Evolutionary conservation across 495 filamentous ascomycete genomes (phyloP).

Genomic region (Tuber indicum): DNA sequence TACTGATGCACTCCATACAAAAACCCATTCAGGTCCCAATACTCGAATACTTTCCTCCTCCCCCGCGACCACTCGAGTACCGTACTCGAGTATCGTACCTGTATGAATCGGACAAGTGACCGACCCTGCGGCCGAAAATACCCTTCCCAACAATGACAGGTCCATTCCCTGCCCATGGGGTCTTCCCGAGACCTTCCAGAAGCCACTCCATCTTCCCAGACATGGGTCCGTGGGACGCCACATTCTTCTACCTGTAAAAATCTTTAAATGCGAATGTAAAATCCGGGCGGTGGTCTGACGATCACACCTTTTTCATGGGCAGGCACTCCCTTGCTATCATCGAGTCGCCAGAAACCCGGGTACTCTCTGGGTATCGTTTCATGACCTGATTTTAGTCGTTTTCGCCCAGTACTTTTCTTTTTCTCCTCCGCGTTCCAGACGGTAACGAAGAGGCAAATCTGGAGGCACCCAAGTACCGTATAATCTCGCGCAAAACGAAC

Average conservation of each 20-base stretch:
- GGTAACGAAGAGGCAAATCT: not conserved
- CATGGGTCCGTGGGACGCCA: not conserved
- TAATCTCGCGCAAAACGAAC: too few species aligned
- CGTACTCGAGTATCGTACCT: not conserved
- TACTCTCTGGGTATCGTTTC: not conserved
- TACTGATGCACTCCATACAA: not conserved
- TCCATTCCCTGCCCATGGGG: not conserved
- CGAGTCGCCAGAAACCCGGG: not conserved
- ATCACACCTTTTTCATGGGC: not conserved
- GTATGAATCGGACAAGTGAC: not conserved
- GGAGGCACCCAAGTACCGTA: not conserved
- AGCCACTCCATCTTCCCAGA: not conserved
- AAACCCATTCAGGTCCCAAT: not conserved
- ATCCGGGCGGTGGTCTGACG: not conserved
- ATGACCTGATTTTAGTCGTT: not conserved
- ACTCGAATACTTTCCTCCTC: not conserved
- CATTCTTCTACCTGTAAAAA: not conserved
- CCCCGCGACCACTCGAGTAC: not conserved
- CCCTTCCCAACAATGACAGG: not conserved
- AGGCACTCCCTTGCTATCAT: not conserved
- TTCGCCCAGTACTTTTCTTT: not conserved
- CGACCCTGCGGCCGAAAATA: not conserved
- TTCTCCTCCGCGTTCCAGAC: not conserved
- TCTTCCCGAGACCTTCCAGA: constrained; percentile 1
- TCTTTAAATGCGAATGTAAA: not conserved